Conservation (phyloP, 73 alveolate genomes). For the Durusdinium trenchii region DNA sequence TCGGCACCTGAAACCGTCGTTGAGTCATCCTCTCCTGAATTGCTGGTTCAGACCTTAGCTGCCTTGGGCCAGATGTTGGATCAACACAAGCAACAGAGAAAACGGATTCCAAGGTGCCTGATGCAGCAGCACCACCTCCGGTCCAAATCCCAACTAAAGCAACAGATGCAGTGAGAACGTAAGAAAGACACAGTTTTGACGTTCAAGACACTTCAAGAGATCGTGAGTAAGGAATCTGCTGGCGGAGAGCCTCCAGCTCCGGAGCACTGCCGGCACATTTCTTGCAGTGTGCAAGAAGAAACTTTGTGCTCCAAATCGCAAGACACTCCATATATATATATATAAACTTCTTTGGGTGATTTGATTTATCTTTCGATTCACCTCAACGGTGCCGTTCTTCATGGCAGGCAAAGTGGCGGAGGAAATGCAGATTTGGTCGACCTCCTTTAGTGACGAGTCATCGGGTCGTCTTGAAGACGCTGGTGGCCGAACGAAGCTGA, state of each 20-base stretch:
- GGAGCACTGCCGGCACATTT: conserved; percentile 29
- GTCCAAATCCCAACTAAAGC: background rate
- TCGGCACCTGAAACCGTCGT: conserved; percentile 82
- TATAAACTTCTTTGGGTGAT: background rate
- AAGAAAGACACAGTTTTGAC: background rate
- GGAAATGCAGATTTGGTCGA: conserved; percentile 71
- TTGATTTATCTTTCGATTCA: too few species aligned
- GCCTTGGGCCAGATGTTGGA: background rate
- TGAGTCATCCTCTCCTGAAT: conserved; percentile 82
- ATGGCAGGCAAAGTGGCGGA: conserved; percentile 77
- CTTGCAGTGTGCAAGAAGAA: background rate
- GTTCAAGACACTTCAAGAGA: background rate
- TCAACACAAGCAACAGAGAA: background rate
- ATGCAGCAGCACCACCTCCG: conserved; percentile 79
- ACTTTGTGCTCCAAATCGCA: too few species aligned
- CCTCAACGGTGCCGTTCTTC: background rate
- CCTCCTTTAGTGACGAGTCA: conserved; percentile 59
- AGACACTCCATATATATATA: too few species aligned
- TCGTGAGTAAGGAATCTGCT: conserved; percentile 52
- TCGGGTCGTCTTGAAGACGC: too few species aligned
- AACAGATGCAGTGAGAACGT: background rate
- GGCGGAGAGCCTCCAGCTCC: conserved; percentile 88
- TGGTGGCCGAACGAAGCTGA: too few species aligned
- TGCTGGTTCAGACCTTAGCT: conserved; percentile 11
- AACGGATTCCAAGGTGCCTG: conserved; percentile 20